phyloP scores from a whole-genome alignment of 306 rosid genomes.

The Cucurbita moschata region DNA sequence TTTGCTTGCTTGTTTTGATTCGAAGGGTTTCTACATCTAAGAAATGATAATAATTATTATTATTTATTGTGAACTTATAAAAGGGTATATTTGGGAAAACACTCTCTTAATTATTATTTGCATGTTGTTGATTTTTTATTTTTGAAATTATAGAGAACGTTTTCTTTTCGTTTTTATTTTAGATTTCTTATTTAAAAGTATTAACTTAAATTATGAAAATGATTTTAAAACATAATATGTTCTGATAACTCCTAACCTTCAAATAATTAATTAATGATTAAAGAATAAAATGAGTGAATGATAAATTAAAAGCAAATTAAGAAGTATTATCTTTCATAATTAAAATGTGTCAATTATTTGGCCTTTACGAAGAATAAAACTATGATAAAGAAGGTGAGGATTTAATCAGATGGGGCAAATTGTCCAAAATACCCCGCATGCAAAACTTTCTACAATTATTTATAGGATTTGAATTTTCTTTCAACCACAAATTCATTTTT shows the following conservation, averaged over 20 bases:
- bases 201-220: too few species aligned
- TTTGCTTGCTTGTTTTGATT: constrained; percentile 62
- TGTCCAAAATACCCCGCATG: not conserved
- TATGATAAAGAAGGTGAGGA: not conserved
- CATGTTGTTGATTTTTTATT: not conserved
- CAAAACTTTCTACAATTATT: not conserved
- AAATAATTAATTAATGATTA: not conserved
- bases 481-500: not conserved
- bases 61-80: not conserved
- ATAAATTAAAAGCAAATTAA: not conserved
- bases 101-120: not conserved
- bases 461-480: not conserved
- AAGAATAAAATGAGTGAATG: not conserved
- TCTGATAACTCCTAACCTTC: too few species aligned
- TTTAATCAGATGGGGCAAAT: not conserved
- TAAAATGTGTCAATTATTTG: not conserved
- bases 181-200: too few species aligned
- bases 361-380: not conserved
- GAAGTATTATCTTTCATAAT: not conserved
- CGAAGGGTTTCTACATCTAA: constrained; percentile 79
- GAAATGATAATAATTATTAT: not conserved
- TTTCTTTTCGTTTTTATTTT: too few species aligned
- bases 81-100: not conserved
- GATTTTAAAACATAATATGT: too few species aligned
- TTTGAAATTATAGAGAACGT: too few species aligned